These are phyloP conservation scores for Candida gigantensis DNA, from an alignment of 1,139 yeast species.

Conservation along the genomic window DNA sequence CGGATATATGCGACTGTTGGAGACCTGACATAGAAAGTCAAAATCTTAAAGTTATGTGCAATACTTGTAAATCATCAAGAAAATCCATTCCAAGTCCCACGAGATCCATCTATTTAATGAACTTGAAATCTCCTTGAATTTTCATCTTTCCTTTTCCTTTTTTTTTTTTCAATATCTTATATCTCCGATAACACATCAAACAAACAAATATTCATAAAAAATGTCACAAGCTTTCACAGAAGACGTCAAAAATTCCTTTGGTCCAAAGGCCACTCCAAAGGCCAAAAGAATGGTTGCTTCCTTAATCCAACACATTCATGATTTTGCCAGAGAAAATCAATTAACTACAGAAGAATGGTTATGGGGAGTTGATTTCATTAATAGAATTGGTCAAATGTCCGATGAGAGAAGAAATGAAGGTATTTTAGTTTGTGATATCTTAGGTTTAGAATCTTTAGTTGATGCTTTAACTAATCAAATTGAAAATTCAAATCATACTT, in stretches of 20 bases:
- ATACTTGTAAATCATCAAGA: no score
- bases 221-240: constrained; percentile 30
- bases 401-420: constrained; percentile 18
- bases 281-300: constrained; percentile 24
- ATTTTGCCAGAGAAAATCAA: constrained; percentile 19
- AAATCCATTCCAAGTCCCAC: no score
- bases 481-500: constrained; percentile 23
- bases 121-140: not conserved
- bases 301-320: constrained; percentile 20
- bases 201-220: constrained; percentile 40
- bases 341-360: constrained; percentile 19
- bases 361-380: constrained; percentile 17
- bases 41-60: no score
- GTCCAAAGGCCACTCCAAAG: constrained; percentile 29
- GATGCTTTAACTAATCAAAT: constrained; percentile 22
- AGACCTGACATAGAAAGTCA: no score
- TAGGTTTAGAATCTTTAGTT: constrained; percentile 18
- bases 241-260: constrained; percentile 26
- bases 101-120: no score
- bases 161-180: constrained; percentile 30
- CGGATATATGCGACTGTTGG: no score
- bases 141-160: constrained; percentile 22
- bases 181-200: no score
- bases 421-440: constrained; percentile 17
- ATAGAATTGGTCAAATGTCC: constrained; percentile 18